Percentiles rank a stretch among this genome's conserved stretches.
Evolutionary conservation across 306 rosid species (phyloP).

Genomic region (Ormosia emarginata): DNA sequence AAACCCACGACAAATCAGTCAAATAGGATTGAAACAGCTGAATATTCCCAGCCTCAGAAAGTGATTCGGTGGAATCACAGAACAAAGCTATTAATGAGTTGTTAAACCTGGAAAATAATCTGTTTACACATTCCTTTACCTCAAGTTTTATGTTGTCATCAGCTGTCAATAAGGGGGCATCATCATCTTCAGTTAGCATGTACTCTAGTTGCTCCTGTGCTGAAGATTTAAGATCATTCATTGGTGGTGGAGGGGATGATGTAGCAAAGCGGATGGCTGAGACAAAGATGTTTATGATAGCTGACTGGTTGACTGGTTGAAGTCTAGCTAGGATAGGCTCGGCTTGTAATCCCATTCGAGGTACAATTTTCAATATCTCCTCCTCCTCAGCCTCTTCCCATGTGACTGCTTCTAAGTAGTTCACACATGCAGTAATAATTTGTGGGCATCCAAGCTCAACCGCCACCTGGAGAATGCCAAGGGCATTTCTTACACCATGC

Average conservation of each 20-base stretch:
- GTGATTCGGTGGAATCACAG: slow-evolving; percentile 49
- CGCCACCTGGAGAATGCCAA: slow-evolving; percentile 79
- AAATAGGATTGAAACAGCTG: slow-evolving; percentile 52
- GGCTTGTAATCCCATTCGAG: slow-evolving; percentile 63
- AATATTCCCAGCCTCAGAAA: slow-evolving; percentile 42
- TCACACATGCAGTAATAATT: slow-evolving; percentile 66
- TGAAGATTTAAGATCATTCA: slow-evolving; percentile 78
- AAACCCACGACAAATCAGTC: slow-evolving; percentile 81
- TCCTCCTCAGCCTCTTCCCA: slow-evolving; percentile 99
- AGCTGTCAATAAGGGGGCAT: slow-evolving; percentile 65
- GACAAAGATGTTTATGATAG: slow-evolving; percentile 54
- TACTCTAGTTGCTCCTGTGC: slow-evolving; percentile 95
- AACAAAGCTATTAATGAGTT: slow-evolving; percentile 42
- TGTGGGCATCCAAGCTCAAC: slow-evolving; percentile 74
- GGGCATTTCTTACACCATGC: slow-evolving; percentile 80
- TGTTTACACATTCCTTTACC: slow-evolving; percentile 67
- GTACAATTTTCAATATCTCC: slow-evolving; percentile 75
- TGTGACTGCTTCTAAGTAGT: slow-evolving; percentile 82
- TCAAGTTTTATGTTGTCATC: slow-evolving; percentile 58
- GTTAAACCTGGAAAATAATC: slow-evolving; percentile 55
- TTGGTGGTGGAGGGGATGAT: slow-evolving; percentile 55
- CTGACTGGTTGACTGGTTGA: slow-evolving; percentile 70
- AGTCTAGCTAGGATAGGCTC: slow-evolving; percentile 89
- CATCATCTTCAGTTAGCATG: slow-evolving; percentile 95
- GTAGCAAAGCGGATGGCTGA: slow-evolving; percentile 74